Conservation (phyloP, 345 rosid genomes). For the Syzygium aromaticum region DNA sequence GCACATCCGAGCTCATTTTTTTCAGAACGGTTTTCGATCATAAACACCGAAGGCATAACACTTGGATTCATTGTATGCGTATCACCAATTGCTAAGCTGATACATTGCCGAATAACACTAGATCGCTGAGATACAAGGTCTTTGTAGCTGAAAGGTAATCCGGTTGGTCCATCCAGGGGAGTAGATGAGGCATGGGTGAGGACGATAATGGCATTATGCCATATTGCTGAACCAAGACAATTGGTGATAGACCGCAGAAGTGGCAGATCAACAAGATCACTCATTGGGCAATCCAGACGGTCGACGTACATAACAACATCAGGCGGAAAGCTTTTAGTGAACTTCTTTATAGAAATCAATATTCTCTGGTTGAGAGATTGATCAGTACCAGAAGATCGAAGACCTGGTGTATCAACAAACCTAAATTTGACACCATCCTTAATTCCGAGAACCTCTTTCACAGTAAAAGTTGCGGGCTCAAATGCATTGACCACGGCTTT, state of each 20-base stretch:
- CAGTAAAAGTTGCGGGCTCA: conserved; percentile 34
- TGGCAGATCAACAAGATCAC: conserved; percentile 30
- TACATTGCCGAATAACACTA: conserved; percentile 28
- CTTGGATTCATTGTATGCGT: conserved; percentile 22
- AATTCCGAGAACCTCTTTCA: conserved; percentile 38
- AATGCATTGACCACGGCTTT: conserved; percentile 44
- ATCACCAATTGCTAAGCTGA: conserved; percentile 46
- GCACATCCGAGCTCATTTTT: conserved; percentile 17
- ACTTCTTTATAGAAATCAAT: conserved; percentile 48
- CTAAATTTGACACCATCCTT: conserved; percentile 38
- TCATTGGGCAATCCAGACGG: conserved; percentile 42
- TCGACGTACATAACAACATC: conserved; percentile 70
- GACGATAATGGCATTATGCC: conserved; percentile 51
- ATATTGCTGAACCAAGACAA: conserved; percentile 45
- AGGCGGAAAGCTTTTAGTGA: conserved; percentile 40
- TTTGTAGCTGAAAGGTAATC: conserved; percentile 35
- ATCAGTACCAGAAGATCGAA: conserved; percentile 36
- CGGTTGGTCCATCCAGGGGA: conserved; percentile 38
- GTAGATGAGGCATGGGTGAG: conserved; percentile 62
- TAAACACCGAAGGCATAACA: conserved; percentile 36
- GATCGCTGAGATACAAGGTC: conserved; percentile 37
- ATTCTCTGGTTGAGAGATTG: conserved; percentile 41
- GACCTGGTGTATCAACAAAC: conserved; percentile 74
- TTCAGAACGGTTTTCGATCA: conserved; percentile 49
- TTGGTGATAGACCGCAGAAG: conserved; percentile 33